Evolutionary conservation across 1,284 basidiomycete species (phyloP).

Genomic region (Apiotrichum veenhuisii): DNA sequence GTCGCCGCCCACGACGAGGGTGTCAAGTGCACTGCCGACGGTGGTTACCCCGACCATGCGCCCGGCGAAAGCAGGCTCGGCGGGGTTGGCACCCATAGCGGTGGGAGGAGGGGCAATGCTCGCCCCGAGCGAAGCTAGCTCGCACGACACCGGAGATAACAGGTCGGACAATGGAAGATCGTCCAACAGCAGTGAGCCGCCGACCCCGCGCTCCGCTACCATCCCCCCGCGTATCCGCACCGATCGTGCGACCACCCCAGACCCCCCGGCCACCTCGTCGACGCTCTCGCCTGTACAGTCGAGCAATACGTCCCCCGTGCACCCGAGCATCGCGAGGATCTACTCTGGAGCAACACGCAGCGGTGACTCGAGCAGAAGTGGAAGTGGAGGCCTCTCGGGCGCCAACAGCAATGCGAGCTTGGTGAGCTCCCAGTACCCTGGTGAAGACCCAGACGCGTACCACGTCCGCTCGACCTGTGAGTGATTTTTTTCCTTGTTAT

Average conservation of each 20-base stretch:
- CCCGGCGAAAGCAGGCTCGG: neutral
- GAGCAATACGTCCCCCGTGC: conserved; percentile 7
- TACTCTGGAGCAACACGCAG: neutral
- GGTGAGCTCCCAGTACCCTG: conserved; percentile 39
- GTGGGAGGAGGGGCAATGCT: neutral
- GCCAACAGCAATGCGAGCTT: conserved; percentile 4
- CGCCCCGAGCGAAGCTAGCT: neutral
- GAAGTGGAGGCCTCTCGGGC: neutral
- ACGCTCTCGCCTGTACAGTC: conserved; percentile 5
- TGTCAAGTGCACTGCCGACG: no score
- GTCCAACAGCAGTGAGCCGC: neutral
- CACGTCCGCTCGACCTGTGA: conserved; percentile 75
- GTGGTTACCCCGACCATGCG: neutral
- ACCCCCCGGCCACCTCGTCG: neutral
- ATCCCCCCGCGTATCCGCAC: neutral
- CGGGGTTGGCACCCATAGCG: neutral
- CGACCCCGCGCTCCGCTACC: neutral
- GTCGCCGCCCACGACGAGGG: no score
- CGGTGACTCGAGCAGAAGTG: neutral
- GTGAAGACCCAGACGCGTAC: conserved; percentile 77
- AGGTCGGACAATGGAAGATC: neutral
- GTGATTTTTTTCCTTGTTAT: neutral
- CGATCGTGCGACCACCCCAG: conserved; percentile 5
- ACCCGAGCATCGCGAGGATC: conserved; percentile 14
- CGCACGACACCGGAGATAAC: neutral